These are phyloP conservation scores for Agarophyton chilense DNA, from an alignment of 23 red algal genomes.

Conservation along the genomic window DNA sequence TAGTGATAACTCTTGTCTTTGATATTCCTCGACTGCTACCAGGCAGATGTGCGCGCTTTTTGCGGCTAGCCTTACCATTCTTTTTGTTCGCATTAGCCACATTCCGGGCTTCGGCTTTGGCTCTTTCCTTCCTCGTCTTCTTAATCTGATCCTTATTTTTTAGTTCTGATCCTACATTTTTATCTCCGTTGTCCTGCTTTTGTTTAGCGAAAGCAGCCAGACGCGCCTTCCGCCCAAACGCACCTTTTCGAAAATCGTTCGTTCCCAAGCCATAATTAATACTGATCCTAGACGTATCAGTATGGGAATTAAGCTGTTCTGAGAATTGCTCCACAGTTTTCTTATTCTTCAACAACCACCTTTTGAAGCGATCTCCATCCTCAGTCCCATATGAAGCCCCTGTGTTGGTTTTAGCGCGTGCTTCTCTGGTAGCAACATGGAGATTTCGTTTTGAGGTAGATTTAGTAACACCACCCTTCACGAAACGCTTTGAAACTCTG, in stretches of 20 bases:
- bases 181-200: background rate
- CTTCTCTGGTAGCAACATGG: constrained; percentile 68
- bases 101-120: constrained; percentile 55
- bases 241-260: constrained; percentile 63
- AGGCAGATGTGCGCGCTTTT: background rate
- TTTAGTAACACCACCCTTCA: constrained; percentile 61
- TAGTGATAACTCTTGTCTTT: constrained; percentile 11
- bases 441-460: constrained; percentile 64
- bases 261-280: constrained; percentile 47
- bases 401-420: constrained; percentile 46
- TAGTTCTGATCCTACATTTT: constrained; percentile 22
- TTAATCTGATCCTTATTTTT: constrained; percentile 50
- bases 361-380: constrained; percentile 60
- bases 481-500: constrained; percentile 59
- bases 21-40: background rate
- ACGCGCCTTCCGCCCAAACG: constrained; percentile 49
- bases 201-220: constrained; percentile 28
- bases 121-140: constrained; percentile 68
- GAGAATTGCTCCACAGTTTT: constrained; percentile 62
- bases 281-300: background rate
- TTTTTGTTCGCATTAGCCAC: constrained; percentile 26
- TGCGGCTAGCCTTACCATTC: background rate
- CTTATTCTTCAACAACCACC: constrained; percentile 63
- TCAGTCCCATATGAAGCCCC: constrained; percentile 50
- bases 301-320: constrained; percentile 23